Percentiles rank a stretch among this genome's conserved stretches.
Conservation (phyloP, 2,329 filamentous ascomycete genomes). For the Hypoxylon sp. region DNA sequence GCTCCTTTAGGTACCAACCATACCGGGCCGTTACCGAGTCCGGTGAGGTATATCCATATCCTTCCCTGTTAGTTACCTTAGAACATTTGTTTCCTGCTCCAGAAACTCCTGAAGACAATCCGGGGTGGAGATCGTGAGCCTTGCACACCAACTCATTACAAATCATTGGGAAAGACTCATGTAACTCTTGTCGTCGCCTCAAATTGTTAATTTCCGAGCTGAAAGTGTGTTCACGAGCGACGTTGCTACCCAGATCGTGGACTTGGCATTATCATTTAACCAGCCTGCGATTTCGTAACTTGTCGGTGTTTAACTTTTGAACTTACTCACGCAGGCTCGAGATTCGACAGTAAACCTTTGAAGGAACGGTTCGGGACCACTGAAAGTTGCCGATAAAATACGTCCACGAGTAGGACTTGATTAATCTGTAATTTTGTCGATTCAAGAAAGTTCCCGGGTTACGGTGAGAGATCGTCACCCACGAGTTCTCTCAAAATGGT, state of each 20-base stretch:
- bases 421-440: slow-evolving; percentile 1
- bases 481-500: slow-evolving; percentile 64
- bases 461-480: not conserved
- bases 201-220: slow-evolving; percentile 5
- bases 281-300: slow-evolving; percentile 3
- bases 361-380: not conserved
- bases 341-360: not conserved
- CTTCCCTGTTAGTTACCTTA: slow-evolving; percentile 8
- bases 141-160: not conserved
- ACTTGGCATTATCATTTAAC: slow-evolving; percentile 4
- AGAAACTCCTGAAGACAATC: slow-evolving; percentile 5
- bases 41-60: slow-evolving; percentile 7
- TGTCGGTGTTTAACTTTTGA: not conserved
- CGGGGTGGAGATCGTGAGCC: slow-evolving; percentile 16
- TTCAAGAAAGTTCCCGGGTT: slow-evolving; percentile 2
- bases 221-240: not conserved
- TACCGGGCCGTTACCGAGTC: not conserved
- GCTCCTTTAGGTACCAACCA: not conserved
- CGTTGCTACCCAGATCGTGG: slow-evolving; percentile 4
- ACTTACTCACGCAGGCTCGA: not conserved
- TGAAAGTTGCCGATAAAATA: not conserved
- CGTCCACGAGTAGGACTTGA: not conserved
- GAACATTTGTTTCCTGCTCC: not conserved
- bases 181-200: not conserved
- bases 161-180: slow-evolving; percentile 6